Evolutionary conservation across 1,284 basidiomycete species (phyloP), one percentile per base, ranked within the genome.

Genomic region (Pseudozyma pruni): DNA sequence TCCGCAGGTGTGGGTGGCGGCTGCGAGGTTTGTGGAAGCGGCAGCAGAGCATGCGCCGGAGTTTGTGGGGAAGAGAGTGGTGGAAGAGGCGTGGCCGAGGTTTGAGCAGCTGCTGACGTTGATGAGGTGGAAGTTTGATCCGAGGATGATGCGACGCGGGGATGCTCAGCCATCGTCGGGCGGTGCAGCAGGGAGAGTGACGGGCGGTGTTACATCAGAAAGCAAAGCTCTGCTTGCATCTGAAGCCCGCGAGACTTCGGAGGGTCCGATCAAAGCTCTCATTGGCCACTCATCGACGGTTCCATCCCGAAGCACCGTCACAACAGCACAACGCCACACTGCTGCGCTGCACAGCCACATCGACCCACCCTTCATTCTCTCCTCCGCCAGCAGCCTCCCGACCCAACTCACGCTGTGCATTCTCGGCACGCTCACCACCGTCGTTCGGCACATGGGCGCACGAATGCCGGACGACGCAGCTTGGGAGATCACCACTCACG

Each of bases 71-170:
- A 59, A 69, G 38, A 39, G 57, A 38, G 51, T 80, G 20, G 38
- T 76, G 6, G 54, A 74, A 19, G 74, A 81, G 14, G 79, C 66
- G 10, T 78, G 76, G 78, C 80, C 78, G 6, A 51, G 79, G 5
- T 64, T 78, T 38, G 46, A 50, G 10, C 19, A 38, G 33, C 33
- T 80, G 32, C 42, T 80, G 25, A 22, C 22, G 14, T 13, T 72
- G 50, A 31, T 62, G 22, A 47, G 46, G 35, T 52, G 49, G 46
- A 56, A 51, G 52, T 62, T 59, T 40, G 50, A 58, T 52, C 52
- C 58, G 16, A 17, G 61, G 9, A 56, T 41, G 43, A 17, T 2
- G 16, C 13, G 42, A 9, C 19, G 27, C 1, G 27, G 17, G n/a
- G 23, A 16, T 20, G 27, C 40, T 29, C 27, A 29, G 27, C 11